These are phyloP conservation scores for Podaxis sp. DNA, from an alignment of 768 basidiomycete genomes.

Conservation along the genomic window DNA sequence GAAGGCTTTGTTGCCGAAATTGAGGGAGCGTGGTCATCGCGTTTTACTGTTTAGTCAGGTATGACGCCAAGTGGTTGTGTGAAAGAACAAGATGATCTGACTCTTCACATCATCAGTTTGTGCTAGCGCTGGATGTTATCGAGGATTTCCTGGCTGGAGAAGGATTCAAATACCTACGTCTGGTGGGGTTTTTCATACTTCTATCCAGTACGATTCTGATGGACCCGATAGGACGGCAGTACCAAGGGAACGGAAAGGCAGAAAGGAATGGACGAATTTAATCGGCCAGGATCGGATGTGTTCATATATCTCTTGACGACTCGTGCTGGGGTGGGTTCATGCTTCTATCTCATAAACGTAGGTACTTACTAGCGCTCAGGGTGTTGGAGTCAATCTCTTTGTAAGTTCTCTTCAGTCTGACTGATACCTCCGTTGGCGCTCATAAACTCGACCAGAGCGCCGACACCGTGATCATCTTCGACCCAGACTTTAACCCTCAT, in stretches of 20 bases:
- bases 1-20: conserved; percentile 74
- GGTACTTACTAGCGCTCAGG: conserved; percentile 34
- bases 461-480: conserved; percentile 91
- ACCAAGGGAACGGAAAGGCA: conserved; percentile 86
- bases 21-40: conserved; percentile 84
- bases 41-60: conserved; percentile 93
- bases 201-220: conserved; percentile 8
- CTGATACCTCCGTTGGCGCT: background rate
- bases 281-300: conserved; percentile 80
- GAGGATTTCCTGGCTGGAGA: conserved; percentile 90
- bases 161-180: conserved; percentile 72
- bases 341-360: background rate
- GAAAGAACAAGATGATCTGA: background rate
- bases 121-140: conserved; percentile 80
- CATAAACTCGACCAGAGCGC: conserved; percentile 62
- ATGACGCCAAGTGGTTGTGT: conserved; percentile 18
- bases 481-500: conserved; percentile 99
- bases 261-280: conserved; percentile 94
- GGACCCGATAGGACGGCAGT: conserved; percentile 70
- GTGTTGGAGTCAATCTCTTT: conserved; percentile 86
- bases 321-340: conserved; percentile 68
- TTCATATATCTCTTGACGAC: conserved; percentile 93
- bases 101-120: conserved; percentile 57
- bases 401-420: conserved; percentile 25
- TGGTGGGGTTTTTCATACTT: conserved; percentile 45